A percentile compares a stretch with the other conserved stretches of the same genome.
These are phyloP conservation scores for Lasiosphaeria ovina DNA, from an alignment of 495 filamentous ascomycete species.

Conservation along the genomic window DNA sequence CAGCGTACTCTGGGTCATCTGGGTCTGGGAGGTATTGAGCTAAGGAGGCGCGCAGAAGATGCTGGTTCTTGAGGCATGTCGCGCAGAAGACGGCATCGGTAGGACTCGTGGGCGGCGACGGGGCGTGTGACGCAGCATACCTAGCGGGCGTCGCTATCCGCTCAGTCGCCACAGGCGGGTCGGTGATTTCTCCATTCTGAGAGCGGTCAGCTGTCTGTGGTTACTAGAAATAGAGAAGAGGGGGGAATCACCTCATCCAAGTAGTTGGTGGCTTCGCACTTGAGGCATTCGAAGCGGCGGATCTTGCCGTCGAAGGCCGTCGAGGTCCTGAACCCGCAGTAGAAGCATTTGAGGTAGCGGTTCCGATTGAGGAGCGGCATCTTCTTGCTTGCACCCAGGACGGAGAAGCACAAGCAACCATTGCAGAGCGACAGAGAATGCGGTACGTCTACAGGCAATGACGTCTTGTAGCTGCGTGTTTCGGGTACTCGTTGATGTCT, in stretches of 20 bases:
- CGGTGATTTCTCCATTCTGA: constrained; percentile 76
- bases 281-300: constrained; percentile 63
- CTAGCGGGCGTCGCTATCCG: constrained; percentile 33
- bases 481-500: not conserved
- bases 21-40: constrained; percentile 68
- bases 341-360: constrained; percentile 65
- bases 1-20: constrained; percentile 60
- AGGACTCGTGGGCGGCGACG: constrained; percentile 31
- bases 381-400: constrained; percentile 4
- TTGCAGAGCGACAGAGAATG: constrained; percentile 10
- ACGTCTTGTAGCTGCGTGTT: not conserved
- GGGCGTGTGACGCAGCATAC: constrained; percentile 39
- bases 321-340: constrained; percentile 64
- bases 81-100: constrained; percentile 62
- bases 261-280: constrained; percentile 80
- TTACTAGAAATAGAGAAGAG: not conserved
- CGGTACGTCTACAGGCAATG: not conserved
- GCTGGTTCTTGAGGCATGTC: constrained; percentile 79
- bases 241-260: constrained; percentile 59
- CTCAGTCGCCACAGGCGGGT: constrained; percentile 65
- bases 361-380: constrained; percentile 32
- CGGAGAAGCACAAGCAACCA: constrained; percentile 10
- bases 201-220: constrained; percentile 25
- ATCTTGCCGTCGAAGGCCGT: constrained; percentile 50
- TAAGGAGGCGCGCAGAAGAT: constrained; percentile 63